These are phyloP conservation scores for Cryptomeria japonica DNA, from an alignment of 75 land plant species.

Conservation along the genomic window DNA sequence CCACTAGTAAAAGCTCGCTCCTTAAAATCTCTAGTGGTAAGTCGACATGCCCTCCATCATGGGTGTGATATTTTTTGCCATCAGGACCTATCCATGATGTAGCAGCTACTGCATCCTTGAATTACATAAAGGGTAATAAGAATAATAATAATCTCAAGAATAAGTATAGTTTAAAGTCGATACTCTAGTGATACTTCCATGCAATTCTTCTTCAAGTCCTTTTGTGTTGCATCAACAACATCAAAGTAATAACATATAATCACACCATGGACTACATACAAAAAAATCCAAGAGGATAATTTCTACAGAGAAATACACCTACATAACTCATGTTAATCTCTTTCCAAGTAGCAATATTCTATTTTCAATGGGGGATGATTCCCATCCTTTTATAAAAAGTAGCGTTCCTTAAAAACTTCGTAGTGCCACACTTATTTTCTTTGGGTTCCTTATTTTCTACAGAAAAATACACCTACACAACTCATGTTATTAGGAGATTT, in stretches of 20 bases:
- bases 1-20: conserved; percentile 98
- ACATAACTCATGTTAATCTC: not conserved
- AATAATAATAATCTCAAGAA: not conserved
- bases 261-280: not conserved
- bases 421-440: too few species aligned
- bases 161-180: not conserved
- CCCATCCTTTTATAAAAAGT: not conserved
- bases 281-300: not conserved
- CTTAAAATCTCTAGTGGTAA: conserved; percentile 61
- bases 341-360: not conserved
- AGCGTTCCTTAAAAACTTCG: not conserved
- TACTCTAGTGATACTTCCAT: not conserved
- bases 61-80: conserved; percentile 90
- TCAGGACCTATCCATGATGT: conserved; percentile 68
- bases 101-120: conserved; percentile 13
- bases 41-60: conserved; percentile 87
- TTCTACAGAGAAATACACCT: not conserved
- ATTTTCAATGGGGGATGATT: not conserved
- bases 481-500: not conserved
- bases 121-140: conserved; percentile 5
- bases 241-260: too few species aligned
- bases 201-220: not conserved
- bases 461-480: not conserved
- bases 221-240: not conserved
- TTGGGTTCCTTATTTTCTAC: not conserved